A percentile compares a stretch with the other conserved stretches of the same genome.
These are phyloP conservation scores for Xylaria cubensis DNA, from an alignment of 495 filamentous ascomycete genomes.

Conservation along the genomic window DNA sequence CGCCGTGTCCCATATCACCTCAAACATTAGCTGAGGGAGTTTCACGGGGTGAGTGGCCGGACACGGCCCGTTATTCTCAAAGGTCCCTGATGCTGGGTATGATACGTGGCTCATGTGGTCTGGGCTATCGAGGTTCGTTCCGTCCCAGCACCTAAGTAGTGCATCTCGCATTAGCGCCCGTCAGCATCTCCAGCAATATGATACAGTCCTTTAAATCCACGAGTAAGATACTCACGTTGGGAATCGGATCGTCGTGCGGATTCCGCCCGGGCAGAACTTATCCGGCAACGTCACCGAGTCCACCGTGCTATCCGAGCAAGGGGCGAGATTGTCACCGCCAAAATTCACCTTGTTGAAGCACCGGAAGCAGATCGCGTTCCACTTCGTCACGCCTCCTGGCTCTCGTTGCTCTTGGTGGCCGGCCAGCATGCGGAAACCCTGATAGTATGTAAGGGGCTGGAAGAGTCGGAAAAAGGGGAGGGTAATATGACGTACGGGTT, in stretches of 20 bases:
- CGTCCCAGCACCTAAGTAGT: constrained; percentile 28
- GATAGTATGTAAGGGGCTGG: not conserved
- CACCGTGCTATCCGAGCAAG: constrained; percentile 39
- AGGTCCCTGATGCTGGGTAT: constrained; percentile 22
- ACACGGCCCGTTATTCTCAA: constrained; percentile 23
- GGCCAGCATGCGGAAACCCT: constrained; percentile 33
- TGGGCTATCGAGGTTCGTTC: constrained; percentile 23
- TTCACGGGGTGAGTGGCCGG: constrained; percentile 56
- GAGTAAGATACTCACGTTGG: constrained; percentile 23
- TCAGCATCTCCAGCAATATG: too few species aligned
- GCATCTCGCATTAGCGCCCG: too few species aligned
- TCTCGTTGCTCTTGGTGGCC: constrained; percentile 27
- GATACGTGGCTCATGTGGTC: constrained; percentile 25
- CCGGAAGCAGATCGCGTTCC: constrained; percentile 24
- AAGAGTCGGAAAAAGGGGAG: not conserved
- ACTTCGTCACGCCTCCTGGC: constrained; percentile 4
- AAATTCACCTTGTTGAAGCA: constrained; percentile 33
- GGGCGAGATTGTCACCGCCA: constrained; percentile 46
- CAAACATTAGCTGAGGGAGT: constrained; percentile 61
- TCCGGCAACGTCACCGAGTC: constrained; percentile 4
- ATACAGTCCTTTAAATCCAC: too few species aligned
- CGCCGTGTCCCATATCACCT: constrained; percentile 56
- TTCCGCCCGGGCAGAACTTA: constrained; percentile 27
- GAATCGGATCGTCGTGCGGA: constrained; percentile 40
- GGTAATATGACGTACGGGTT: constrained; percentile 28